A percentile compares a stretch with the other conserved stretches of the same genome.
Evolutionary conservation across 768 basidiomycete species (phyloP).

Genomic region (Inosperma sp.): DNA sequence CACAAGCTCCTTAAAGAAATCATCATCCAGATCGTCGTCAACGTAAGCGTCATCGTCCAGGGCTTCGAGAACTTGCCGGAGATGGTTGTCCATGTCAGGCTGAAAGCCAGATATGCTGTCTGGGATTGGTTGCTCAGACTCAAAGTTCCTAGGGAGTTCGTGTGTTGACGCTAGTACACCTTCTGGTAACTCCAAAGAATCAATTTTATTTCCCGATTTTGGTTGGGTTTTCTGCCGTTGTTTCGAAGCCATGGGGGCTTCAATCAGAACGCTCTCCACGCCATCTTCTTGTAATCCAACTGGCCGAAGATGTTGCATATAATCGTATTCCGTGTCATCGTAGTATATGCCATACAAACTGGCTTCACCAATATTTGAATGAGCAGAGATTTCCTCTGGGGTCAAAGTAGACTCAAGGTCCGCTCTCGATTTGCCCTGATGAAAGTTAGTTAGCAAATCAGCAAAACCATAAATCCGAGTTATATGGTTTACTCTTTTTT

Average conservation of each 20-base stretch:
- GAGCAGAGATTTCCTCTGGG: conserved; percentile 43
- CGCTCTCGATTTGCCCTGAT: conserved; percentile 73
- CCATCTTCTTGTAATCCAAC: conserved; percentile 77
- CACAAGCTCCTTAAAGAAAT: conserved; percentile 73
- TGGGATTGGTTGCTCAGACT: conserved; percentile 74
- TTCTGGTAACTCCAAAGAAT: conserved; percentile 57
- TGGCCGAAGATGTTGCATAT: conserved; percentile 91
- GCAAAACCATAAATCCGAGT: conserved; percentile 29
- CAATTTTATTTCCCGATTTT: conserved; percentile 32
- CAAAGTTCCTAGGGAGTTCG: conserved; percentile 72
- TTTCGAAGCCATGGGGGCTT: conserved; percentile 53
- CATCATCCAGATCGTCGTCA: conserved; percentile 66
- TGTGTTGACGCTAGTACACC: conserved; percentile 66
- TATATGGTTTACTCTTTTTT: conserved; percentile 69
- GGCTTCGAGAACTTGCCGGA: conserved; percentile 89
- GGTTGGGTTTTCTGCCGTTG: conserved; percentile 26
- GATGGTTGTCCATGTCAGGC: conserved; percentile 94
- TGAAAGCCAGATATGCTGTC: conserved; percentile 83
- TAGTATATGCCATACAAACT: conserved; percentile 86
- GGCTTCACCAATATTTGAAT: conserved; percentile 78
- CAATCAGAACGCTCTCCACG: conserved; percentile 75
- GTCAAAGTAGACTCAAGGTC: conserved; percentile 65
- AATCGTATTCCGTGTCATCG: conserved; percentile 96
- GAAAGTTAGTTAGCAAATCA: conserved; percentile 11
- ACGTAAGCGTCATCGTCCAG: conserved; percentile 96